Evolutionary conservation across 441 rosid species (phyloP).

Genomic region (Gossypium schwendimanii): DNA sequence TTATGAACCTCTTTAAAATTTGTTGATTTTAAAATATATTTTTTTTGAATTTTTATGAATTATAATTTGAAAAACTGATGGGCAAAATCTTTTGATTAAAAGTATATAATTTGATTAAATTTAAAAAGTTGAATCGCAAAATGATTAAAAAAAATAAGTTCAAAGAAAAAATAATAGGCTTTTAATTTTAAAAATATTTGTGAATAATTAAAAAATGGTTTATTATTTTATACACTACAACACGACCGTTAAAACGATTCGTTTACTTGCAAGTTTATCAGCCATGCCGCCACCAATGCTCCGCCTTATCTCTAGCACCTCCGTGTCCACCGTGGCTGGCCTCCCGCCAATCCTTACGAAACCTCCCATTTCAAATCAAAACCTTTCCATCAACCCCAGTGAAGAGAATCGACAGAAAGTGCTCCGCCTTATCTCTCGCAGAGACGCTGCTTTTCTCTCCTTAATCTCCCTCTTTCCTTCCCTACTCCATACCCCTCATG

Average conservation of each 20-base stretch:
- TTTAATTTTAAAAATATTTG: not conserved
- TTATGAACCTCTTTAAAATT: no score
- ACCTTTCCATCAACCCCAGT: constrained; percentile 13
- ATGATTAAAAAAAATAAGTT: no score
- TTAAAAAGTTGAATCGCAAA: no score
- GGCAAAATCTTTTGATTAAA: no score
- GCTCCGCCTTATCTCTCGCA: constrained; percentile 31
- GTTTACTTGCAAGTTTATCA: not conserved
- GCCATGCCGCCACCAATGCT: constrained; percentile 23
- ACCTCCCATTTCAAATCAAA: constrained; percentile 17
- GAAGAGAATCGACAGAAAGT: not conserved
- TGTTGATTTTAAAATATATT: no score
- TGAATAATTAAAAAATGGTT: not conserved
- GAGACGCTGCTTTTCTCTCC: constrained; percentile 42
- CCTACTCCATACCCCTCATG: constrained; percentile 30
- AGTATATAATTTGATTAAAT: no score
- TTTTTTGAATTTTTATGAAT: no score
- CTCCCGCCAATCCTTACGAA: constrained; percentile 22
- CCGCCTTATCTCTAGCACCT: constrained; percentile 27
- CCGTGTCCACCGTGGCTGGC: constrained; percentile 13
- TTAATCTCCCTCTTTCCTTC: constrained; percentile 37
- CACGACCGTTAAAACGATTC: not conserved
- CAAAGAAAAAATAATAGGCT: no score
- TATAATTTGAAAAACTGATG: no score
- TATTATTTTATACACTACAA: not conserved